These are phyloP conservation scores for Orobanche coerulescens DNA, from an alignment of 257 asterid genomes.

Conservation along the genomic window DNA sequence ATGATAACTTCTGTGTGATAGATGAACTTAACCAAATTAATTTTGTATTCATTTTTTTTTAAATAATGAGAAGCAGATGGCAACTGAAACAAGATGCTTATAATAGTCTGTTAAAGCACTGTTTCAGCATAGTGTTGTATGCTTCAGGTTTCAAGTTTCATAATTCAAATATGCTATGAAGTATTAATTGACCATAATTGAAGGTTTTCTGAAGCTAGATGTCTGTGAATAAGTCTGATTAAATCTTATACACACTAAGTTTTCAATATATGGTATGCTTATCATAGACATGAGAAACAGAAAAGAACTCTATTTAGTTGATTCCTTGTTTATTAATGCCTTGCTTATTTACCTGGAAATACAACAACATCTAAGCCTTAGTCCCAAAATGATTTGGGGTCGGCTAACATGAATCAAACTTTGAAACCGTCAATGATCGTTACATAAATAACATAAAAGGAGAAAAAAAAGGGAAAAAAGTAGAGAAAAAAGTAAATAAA, in stretches of 20 bases:
- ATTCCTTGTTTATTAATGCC: too few relatives aligned
- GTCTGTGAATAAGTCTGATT: neutral
- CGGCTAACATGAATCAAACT: too few relatives aligned
- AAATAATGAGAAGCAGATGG: neutral
- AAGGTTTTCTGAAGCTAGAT: too few relatives aligned
- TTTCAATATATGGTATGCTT: neutral
- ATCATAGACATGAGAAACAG: neutral
- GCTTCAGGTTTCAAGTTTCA: neutral
- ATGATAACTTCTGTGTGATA: neutral
- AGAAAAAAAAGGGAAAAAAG: too few relatives aligned
- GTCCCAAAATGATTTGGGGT: too few relatives aligned
- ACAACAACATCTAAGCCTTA: too few relatives aligned
- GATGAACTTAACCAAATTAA: neutral
- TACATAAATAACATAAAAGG: too few relatives aligned
- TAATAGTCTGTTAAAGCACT: neutral
- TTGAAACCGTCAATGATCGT: too few relatives aligned
- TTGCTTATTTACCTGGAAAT: too few relatives aligned
- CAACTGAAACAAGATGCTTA: neutral
- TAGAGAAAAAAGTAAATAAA: too few relatives aligned
- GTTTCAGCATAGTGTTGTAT: neutral
- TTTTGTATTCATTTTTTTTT: neutral
- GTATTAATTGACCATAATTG: neutral
- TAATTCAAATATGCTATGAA: neutral
- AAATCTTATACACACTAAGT: neutral
- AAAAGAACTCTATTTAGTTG: neutral